phyloP scores from a whole-genome alignment of 805 yeast genomes.

The Sugiyamaella americana region DNA sequence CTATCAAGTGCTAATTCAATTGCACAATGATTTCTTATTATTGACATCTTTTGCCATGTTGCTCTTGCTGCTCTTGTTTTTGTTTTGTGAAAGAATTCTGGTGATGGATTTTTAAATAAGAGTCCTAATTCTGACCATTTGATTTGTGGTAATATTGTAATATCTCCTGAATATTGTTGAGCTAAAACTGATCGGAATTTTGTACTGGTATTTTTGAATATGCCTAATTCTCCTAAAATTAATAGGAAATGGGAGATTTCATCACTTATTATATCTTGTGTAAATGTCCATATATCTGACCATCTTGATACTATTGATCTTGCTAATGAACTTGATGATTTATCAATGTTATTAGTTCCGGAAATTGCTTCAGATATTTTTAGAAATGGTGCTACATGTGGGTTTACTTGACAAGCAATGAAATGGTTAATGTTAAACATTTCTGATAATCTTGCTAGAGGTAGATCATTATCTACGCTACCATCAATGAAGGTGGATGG shows the following conservation, averaged over 20 bases:
- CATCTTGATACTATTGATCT: slow-evolving; percentile 5
- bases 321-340: background rate
- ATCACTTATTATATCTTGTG: slow-evolving; percentile 54
- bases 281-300: slow-evolving; percentile 10
- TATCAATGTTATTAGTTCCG: background rate
- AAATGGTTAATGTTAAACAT: slow-evolving; percentile 98
- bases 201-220: slow-evolving; percentile 64
- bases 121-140: slow-evolving; percentile 50
- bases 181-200: slow-evolving; percentile 70
- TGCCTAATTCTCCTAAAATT: slow-evolving; percentile 66
- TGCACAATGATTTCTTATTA: slow-evolving; percentile 83
- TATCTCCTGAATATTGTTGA: slow-evolving; percentile 89
- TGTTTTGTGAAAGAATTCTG: slow-evolving; percentile 63
- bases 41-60: slow-evolving; percentile 86
- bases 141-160: slow-evolving; percentile 82
- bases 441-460: slow-evolving; percentile 82
- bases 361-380: slow-evolving; percentile 19
- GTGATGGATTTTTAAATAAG: slow-evolving; percentile 74
- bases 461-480: slow-evolving; percentile 89
- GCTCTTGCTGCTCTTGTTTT: slow-evolving; percentile 81
- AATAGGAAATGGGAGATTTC: slow-evolving; percentile 78
- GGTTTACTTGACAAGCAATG: slow-evolving; percentile 95
- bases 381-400: slow-evolving; percentile 88
- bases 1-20: slow-evolving; percentile 82
- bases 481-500: slow-evolving; percentile 88